These are phyloP conservation scores for Posidonia australis DNA, from an alignment of 106 monocot species.

Conservation along the genomic window DNA sequence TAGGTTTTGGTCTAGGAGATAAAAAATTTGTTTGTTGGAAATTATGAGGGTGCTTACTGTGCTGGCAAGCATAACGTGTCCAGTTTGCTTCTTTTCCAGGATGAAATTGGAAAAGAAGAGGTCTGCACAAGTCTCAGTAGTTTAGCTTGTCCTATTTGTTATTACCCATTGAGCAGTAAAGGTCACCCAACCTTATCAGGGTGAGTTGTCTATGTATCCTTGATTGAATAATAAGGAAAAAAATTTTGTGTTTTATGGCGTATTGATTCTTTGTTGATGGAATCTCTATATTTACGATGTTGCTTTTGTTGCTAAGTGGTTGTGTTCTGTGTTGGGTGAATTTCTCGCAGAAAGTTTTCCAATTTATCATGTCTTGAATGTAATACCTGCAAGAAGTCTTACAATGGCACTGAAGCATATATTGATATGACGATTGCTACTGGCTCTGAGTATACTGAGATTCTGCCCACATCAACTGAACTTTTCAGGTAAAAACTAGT, in stretches of 20 bases:
- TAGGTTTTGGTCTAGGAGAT: too few species aligned
- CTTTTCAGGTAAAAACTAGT: conserved; percentile 49
- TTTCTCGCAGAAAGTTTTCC: background rate
- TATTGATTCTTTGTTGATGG: too few species aligned
- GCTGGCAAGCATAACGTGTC: too few species aligned
- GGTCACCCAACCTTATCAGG: conserved; percentile 10
- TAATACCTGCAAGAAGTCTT: conserved; percentile 51
- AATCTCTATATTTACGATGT: background rate
- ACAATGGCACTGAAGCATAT: conserved; percentile 37
- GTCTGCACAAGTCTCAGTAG: background rate
- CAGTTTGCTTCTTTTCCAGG: background rate
- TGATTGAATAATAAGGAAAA: too few species aligned
- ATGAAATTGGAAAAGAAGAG: background rate
- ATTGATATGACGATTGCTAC: conserved; percentile 55
- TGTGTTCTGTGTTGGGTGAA: background rate
- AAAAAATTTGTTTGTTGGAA: background rate
- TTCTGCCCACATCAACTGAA: conserved; percentile 50
- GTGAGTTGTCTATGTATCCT: conserved; percentile 42
- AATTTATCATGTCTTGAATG: conserved; percentile 25
- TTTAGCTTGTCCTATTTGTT: conserved; percentile 20
- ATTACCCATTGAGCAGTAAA: conserved; percentile 7
- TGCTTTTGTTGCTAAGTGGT: background rate
- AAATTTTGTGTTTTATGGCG: too few species aligned
- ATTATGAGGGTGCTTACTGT: background rate
- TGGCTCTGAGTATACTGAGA: conserved; percentile 41